Base-by-base conservation (phyloP, 1,284 basidiomycete genomes). In the Earliella scabrosa region DNA sequence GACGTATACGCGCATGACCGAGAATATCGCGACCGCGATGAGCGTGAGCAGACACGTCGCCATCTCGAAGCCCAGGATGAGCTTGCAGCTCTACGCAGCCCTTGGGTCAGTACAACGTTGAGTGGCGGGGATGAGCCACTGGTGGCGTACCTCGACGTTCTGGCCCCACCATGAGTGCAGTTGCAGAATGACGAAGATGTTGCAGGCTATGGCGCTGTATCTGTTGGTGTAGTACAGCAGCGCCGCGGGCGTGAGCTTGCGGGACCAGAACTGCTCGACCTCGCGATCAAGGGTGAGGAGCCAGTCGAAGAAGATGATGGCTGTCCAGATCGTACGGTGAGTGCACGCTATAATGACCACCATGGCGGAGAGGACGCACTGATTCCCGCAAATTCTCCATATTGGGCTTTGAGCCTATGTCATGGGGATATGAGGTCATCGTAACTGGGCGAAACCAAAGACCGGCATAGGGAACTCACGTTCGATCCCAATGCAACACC, bases 161-260 rank as follows among this genome's bases (percentile, higher is more conserved):
- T 24, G 23, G 5, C 41, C 41, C 41, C 41, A 44, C 41, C 41
- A 44, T 20, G 18, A 18, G 18, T 44, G 41, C 14, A 44, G 10
- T 8, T 44, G 41, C 41, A 44, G 21, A 21, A 44, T 29, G 27
- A 26, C 18, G 23, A 44, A 44, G 10, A 44, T 11, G 41, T 21
- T n/a, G 41, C 41, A 44, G 4, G 20, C 14, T 14, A 47, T 13
- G 29, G 14, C 20, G 27, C 45, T 31, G 29, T 54, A 54, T 2
- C 52, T 41, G 32, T 54, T 54, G 34, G 40, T 13, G 35, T 26
- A 47, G 36, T 27, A 54, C 45, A 54, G 39, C 14, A 54, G 32
- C 3, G 44, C 16, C n/a, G 29, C 34, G 13, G 9, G n/a, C 3
- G 45, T 48, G 52, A 48, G 39, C 24, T 54, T 39, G 45, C 11